Percentiles rank a stretch among this genome's conserved stretches.
Conservation (phyloP, 768 basidiomycete species). For the Heimioporus sp. region DNA sequence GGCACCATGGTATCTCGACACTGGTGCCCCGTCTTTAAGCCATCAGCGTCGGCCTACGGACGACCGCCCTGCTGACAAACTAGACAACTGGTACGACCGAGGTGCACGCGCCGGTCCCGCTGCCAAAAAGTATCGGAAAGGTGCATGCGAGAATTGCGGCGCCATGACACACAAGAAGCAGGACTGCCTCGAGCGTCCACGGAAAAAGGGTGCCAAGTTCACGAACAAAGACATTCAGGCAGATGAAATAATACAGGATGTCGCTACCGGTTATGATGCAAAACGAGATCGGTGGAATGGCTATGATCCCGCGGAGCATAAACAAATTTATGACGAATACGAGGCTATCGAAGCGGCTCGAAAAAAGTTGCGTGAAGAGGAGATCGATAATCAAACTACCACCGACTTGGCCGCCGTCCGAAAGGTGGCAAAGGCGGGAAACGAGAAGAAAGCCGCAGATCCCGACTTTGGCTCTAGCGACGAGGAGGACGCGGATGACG, state of each 20-base stretch:
- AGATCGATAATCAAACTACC: slow-evolving; percentile 96
- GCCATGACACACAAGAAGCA: slow-evolving; percentile 89
- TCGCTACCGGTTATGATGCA: slow-evolving; percentile 78
- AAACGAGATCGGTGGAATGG: slow-evolving; percentile 99
- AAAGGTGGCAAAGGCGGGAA: slow-evolving; percentile 91
- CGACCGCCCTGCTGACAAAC: slow-evolving; percentile 57
- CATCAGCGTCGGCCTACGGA: slow-evolving; percentile 84
- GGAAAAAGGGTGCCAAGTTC: slow-evolving; percentile 93
- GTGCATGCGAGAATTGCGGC: slow-evolving; percentile 99
- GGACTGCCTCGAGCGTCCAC: slow-evolving; percentile 95
- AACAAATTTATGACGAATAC: slow-evolving; percentile 89
- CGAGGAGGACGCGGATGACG: slow-evolving; percentile 94
- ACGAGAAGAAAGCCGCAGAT: slow-evolving; percentile 68
- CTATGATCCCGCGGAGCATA: slow-evolving; percentile 88
- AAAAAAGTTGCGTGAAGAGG: slow-evolving; percentile 90
- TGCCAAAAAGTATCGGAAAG: slow-evolving; percentile 95
- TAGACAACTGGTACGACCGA: slow-evolving; percentile 91
- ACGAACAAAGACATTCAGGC: slow-evolving; percentile 87
- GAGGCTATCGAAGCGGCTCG: slow-evolving; percentile 88
- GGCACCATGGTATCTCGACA: slow-evolving; percentile 98
- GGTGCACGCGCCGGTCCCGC: slow-evolving; percentile 83
- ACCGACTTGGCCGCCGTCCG: slow-evolving; percentile 88
- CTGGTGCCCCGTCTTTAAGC: slow-evolving; percentile 87
- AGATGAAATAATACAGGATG: slow-evolving; percentile 87
- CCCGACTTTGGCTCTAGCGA: slow-evolving; percentile 96